Conservation (phyloP, 805 yeast genomes). For the Candida succiphila region DNA sequence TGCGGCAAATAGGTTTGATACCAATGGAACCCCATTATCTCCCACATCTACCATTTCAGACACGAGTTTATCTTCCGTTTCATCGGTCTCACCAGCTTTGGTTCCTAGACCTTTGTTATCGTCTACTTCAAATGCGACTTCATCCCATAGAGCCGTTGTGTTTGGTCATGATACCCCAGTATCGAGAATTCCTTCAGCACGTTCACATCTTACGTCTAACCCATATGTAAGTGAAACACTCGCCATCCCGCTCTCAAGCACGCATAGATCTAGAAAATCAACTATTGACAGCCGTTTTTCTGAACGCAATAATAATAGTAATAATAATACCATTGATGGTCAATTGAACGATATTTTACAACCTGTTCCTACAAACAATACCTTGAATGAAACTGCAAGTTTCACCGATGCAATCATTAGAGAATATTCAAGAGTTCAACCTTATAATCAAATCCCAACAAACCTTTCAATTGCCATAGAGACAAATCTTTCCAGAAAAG, state of each 20-base stretch:
- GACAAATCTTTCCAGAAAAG: slow-evolving; percentile 18
- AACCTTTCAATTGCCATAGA: slow-evolving; percentile 23
- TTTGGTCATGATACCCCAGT: too few relatives aligned
- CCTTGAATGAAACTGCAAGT: slow-evolving; percentile 11
- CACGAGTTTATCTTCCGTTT: slow-evolving; percentile 1
- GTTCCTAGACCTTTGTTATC: slow-evolving; percentile 1
- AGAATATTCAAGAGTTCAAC: slow-evolving; percentile 25
- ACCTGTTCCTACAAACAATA: neutral
- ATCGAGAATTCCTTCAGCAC: too few relatives aligned
- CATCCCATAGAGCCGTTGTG: too few relatives aligned
- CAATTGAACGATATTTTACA: too few relatives aligned
- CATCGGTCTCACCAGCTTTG: too few relatives aligned
- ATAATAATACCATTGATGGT: neutral
- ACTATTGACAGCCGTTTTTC: neutral
- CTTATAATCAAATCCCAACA: slow-evolving; percentile 20
- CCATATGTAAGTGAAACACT: too few relatives aligned
- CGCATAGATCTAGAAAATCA: too few relatives aligned
- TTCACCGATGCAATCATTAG: slow-evolving; percentile 20
- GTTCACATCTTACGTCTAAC: too few relatives aligned
- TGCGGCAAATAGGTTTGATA: too few relatives aligned
- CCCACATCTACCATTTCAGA: slow-evolving; percentile 7
- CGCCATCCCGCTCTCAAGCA: too few relatives aligned
- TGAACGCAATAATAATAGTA: neutral
- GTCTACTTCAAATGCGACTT: too few relatives aligned
- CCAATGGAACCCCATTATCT: too few relatives aligned